Conservation (phyloP, 768 basidiomycete species). For the Pleurotus ostreatus region DNA sequence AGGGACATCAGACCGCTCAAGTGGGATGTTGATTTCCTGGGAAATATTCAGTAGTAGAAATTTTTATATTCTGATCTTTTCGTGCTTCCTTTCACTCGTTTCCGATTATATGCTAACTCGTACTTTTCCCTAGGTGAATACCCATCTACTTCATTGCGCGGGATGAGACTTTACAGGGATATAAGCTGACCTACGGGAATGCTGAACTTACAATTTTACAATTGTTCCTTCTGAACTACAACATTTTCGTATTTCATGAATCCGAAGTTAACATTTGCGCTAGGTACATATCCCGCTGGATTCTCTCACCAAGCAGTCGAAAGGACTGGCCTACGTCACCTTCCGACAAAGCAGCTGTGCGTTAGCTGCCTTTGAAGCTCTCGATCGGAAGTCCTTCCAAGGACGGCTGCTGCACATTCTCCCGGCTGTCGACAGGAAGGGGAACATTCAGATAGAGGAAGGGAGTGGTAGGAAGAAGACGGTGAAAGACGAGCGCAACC, state of each 20-base stretch:
- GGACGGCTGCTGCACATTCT: constrained; percentile 90
- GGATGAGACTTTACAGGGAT: constrained; percentile 33
- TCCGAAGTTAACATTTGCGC: constrained; percentile 11
- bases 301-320: constrained; percentile 37
- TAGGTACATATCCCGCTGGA: constrained; percentile 51
- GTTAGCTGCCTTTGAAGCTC: constrained; percentile 65
- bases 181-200: constrained; percentile 30
- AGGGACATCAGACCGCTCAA: constrained; percentile 61
- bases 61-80: constrained; percentile 26
- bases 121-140: constrained; percentile 26
- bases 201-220: constrained; percentile 23
- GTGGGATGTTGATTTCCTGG: constrained; percentile 53
- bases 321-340: constrained; percentile 50
- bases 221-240: not conserved
- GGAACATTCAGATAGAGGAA: constrained; percentile 40
- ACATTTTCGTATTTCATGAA: not conserved
- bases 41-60: constrained; percentile 66
- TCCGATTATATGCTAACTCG: constrained; percentile 8
- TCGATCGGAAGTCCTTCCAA: constrained; percentile 86
- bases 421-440: constrained; percentile 69
- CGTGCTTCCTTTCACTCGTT: constrained; percentile 14
- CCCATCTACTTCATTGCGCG: constrained; percentile 1
- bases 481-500: constrained; percentile 57
- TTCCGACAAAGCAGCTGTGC: constrained; percentile 37
- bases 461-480: constrained; percentile 40